Conservation (phyloP, 2,329 filamentous ascomycete species). For the Apiospora saccharicola region DNA sequence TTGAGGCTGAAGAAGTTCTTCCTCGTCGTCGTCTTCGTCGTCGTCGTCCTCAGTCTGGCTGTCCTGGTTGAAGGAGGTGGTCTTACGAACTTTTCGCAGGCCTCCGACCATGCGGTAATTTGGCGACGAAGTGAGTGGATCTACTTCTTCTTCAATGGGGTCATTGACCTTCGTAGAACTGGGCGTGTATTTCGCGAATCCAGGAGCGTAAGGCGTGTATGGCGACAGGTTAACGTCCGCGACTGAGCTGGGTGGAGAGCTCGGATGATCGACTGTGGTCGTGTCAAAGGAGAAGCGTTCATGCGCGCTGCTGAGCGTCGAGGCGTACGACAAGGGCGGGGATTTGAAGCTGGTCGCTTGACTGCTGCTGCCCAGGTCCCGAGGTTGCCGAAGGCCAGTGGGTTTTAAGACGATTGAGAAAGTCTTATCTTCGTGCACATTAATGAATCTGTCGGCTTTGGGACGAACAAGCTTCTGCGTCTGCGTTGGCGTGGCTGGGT, state of each 20-base stretch:
- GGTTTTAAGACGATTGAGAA: slow-evolving; percentile 58
- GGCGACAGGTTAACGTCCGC: slow-evolving; percentile 53
- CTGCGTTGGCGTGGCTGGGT: slow-evolving; percentile 33
- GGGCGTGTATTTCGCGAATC: neutral
- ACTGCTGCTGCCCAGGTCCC: slow-evolving; percentile 30
- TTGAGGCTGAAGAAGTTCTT: slow-evolving; percentile 43
- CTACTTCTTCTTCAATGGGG: slow-evolving; percentile 25
- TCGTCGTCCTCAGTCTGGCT: slow-evolving; percentile 48
- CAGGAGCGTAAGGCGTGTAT: slow-evolving; percentile 32
- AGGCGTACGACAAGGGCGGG: slow-evolving; percentile 50
- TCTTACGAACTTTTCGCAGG: slow-evolving; percentile 59
- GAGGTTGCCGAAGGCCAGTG: slow-evolving; percentile 30
- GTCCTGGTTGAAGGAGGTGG: slow-evolving; percentile 45
- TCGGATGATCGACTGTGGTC: slow-evolving; percentile 55
- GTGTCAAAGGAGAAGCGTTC: slow-evolving; percentile 56
- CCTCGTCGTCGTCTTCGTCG: slow-evolving; percentile 39
- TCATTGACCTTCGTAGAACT: slow-evolving; percentile 38
- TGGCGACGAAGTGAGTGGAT: slow-evolving; percentile 51
- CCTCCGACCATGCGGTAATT: slow-evolving; percentile 63
- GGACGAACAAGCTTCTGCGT: slow-evolving; percentile 39
- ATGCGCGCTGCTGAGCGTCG: slow-evolving; percentile 57
- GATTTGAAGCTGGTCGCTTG: slow-evolving; percentile 50
- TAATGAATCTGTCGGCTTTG: slow-evolving; percentile 54
- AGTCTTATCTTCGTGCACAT: slow-evolving; percentile 64
- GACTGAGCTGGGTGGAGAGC: slow-evolving; percentile 57